Conservation (phyloP, 129 eudicot species). For the Mikania micrantha region DNA sequence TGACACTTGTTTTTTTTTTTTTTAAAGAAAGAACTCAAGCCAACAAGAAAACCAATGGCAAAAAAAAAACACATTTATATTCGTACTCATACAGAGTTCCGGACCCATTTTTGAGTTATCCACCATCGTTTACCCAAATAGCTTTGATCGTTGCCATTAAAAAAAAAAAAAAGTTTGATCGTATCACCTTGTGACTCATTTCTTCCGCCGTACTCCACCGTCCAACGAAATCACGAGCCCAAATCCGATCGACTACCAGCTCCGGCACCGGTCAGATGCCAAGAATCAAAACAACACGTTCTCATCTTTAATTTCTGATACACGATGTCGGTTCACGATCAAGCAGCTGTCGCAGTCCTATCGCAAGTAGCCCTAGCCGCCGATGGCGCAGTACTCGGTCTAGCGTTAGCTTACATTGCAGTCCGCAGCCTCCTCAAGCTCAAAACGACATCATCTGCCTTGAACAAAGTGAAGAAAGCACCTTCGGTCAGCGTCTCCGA, state of each 20-base stretch:
- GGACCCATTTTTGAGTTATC: no score
- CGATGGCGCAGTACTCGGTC: slow-evolving; percentile 83
- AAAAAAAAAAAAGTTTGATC: no score
- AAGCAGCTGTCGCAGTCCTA: slow-evolving; percentile 57
- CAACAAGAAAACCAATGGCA: no score
- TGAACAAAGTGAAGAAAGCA: slow-evolving; percentile 51
- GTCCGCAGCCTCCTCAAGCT: slow-evolving; percentile 55
- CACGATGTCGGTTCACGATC: slow-evolving; percentile 74
- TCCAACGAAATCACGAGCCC: background rate
- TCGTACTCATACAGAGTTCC: no score
- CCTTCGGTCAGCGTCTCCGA: slow-evolving; percentile 72
- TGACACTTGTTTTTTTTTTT: no score
- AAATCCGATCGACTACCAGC: background rate
- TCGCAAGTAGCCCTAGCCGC: slow-evolving; percentile 66
- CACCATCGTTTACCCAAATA: slow-evolving; percentile 9
- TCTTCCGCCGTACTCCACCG: slow-evolving; percentile 8
- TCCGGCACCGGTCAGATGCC: slow-evolving; percentile 12
- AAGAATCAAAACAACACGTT: background rate
- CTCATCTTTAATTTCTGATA: background rate
- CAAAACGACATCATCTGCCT: slow-evolving; percentile 54
- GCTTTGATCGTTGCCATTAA: no score
- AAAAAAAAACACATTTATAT: no score
- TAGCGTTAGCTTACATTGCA: slow-evolving; percentile 72
- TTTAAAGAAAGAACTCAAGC: no score
- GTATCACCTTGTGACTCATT: background rate